Conservation (phyloP, 306 rosid genomes). For the Trifolium subterraneum region DNA sequence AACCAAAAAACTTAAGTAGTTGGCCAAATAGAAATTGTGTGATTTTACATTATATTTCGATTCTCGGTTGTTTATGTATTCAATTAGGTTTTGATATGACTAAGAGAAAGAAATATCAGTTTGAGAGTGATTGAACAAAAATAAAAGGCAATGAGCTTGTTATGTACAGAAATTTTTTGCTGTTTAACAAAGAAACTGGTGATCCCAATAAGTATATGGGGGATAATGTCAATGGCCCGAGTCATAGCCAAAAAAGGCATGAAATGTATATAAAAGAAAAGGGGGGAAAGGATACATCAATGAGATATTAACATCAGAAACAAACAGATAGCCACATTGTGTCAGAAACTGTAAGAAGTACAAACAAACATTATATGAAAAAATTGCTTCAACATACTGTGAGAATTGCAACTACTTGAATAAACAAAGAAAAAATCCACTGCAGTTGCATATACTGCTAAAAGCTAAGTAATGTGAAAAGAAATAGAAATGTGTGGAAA, state of each 20-base stretch:
- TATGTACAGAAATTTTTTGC: too few species aligned
- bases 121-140: too few species aligned
- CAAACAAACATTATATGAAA: slow-evolving; percentile 3
- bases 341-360: slow-evolving; percentile 13
- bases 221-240: neutral
- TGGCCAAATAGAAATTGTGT: too few species aligned
- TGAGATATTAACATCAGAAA: neutral
- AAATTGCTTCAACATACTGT: slow-evolving; percentile 23
- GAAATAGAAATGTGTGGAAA: slow-evolving; percentile 3
- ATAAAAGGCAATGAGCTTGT: too few species aligned
- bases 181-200: too few species aligned
- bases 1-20: too few species aligned
- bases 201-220: neutral
- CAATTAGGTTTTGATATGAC: too few species aligned
- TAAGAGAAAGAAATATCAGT: too few species aligned
- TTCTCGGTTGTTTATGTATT: too few species aligned
- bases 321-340: neutral
- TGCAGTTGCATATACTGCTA: slow-evolving; percentile 1
- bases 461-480: slow-evolving; percentile 4
- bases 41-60: too few species aligned
- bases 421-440: neutral
- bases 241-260: neutral
- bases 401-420: slow-evolving; percentile 28
- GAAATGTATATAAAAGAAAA: neutral
- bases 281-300: neutral